Conservation (phyloP, 495 filamentous ascomycete genomes). For the Hyaloscypha hepaticicola region DNA sequence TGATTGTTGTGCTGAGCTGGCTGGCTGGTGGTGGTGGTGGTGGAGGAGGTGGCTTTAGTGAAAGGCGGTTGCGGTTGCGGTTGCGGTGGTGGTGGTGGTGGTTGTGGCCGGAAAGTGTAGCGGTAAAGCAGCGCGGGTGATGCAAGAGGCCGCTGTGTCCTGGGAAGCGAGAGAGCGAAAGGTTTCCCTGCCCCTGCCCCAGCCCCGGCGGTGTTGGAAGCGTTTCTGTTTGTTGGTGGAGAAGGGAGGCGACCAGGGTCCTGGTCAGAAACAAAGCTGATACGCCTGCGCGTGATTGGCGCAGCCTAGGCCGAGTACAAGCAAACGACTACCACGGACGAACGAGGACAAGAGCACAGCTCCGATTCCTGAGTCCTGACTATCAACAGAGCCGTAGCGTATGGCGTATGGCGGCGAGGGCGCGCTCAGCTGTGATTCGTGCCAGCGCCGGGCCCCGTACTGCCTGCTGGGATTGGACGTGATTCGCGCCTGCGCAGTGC, state of each 20-base stretch:
- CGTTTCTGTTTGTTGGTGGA: background rate
- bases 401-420: constrained; percentile 8
- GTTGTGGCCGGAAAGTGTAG: background rate
- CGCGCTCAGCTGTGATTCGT: constrained; percentile 10
- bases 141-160: constrained; percentile 19
- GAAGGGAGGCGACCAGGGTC: background rate
- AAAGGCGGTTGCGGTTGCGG: background rate
- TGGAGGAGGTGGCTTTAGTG: background rate
- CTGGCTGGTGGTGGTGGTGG: background rate
- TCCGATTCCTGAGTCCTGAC: background rate
- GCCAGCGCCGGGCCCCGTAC: background rate
- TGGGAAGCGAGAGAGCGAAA: background rate
- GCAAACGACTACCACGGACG: background rate
- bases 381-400: background rate
- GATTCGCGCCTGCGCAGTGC: constrained; percentile 24
- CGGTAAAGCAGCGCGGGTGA: constrained; percentile 23
- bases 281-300: constrained; percentile 7
- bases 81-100: background rate
- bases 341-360: background rate
- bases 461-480: constrained; percentile 24
- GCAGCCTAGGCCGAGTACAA: background rate
- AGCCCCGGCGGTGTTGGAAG: background rate
- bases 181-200: too few species aligned
- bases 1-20: background rate
- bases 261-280: constrained; percentile 7